Conservation (phyloP, 2,329 filamentous ascomycete genomes). For the Trichoderma guizhouense region DNA sequence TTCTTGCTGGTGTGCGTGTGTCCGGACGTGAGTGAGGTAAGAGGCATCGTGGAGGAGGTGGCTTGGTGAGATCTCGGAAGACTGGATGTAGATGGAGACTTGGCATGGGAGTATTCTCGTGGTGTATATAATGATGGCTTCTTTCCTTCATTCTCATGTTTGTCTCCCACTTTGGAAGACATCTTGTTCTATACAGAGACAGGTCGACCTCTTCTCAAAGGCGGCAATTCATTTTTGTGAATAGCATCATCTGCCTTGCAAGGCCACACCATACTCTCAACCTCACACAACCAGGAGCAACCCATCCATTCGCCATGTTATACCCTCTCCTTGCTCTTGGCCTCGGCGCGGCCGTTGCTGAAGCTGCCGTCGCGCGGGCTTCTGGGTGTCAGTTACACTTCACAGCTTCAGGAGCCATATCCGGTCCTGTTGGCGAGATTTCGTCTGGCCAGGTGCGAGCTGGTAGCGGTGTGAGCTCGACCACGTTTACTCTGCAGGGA, state of each 20-base stretch:
- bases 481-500: slow-evolving; percentile 53
- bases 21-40: neutral
- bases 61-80: neutral
- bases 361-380: slow-evolving; percentile 20
- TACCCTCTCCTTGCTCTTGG: slow-evolving; percentile 20
- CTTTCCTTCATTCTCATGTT: neutral
- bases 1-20: neutral
- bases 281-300: neutral
- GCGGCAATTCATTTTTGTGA: neutral
- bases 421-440: slow-evolving; percentile 58
- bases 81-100: neutral
- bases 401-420: slow-evolving; percentile 44
- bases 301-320: slow-evolving; percentile 11
- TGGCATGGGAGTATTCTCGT: neutral
- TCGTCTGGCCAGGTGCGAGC: slow-evolving; percentile 55
- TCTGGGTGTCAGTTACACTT: slow-evolving; percentile 44
- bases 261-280: neutral
- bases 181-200: neutral
- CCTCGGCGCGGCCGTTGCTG: slow-evolving; percentile 21
- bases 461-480: slow-evolving; percentile 45
- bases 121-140: slow-evolving; percentile 13
- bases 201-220: neutral
- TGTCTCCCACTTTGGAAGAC: neutral
- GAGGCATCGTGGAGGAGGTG: slow-evolving; percentile 1
- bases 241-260: neutral